Evolutionary conservation across 116 monocot species (phyloP).

Genomic region (Posidonia oceanica): DNA sequence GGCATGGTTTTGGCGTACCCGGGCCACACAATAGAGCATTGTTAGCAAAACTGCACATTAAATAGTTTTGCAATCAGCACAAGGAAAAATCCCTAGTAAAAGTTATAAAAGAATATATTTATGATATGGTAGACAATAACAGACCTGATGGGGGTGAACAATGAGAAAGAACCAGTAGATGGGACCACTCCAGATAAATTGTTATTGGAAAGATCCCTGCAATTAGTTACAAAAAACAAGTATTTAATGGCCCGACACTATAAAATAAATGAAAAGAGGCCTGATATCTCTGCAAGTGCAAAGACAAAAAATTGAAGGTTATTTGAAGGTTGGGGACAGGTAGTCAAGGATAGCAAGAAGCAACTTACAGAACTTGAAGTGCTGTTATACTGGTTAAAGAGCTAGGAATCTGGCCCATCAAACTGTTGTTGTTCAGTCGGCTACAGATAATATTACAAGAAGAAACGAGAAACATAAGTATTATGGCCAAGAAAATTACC

Average conservation of each 20-base stretch:
- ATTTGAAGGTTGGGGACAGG: not conserved
- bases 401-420: constrained; percentile 47
- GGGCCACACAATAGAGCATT: constrained; percentile 81
- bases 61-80: not conserved
- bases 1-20: constrained; percentile 64
- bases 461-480: not conserved
- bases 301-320: not conserved
- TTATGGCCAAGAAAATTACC: not conserved
- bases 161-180: constrained; percentile 72
- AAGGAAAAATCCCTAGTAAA: not conserved
- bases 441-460: constrained; percentile 14
- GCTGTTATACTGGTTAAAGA: constrained; percentile 63
- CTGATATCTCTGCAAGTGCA: not conserved
- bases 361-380: constrained; percentile 84
- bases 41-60: constrained; percentile 71
- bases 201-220: constrained; percentile 85
- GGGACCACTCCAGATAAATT: constrained; percentile 76
- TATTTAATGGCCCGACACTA: no score
- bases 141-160: constrained; percentile 86
- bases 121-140: not conserved
- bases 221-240: not conserved
- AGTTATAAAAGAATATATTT: not conserved
- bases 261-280: not conserved
- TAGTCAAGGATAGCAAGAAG: not conserved
- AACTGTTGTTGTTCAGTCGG: constrained; percentile 86